Conservation (phyloP, 2,329 filamentous ascomycete genomes). For the Ophiostoma novo-ulmi region DNA sequence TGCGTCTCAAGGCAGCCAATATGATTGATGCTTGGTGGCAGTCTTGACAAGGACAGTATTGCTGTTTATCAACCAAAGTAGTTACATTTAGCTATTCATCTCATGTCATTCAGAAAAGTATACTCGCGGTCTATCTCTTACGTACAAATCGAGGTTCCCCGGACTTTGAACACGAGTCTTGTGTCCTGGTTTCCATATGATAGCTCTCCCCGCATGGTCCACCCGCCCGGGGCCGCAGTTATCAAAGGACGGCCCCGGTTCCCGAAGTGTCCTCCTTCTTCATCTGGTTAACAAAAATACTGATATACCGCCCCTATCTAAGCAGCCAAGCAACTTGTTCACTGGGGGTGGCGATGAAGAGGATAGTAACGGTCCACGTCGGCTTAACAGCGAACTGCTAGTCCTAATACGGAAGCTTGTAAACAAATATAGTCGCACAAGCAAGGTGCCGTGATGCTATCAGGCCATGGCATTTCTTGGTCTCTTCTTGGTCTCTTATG, state of each 20-base stretch:
- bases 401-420: background rate
- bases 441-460: background rate
- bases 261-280: background rate
- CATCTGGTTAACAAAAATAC: background rate
- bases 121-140: background rate
- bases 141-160: constrained; percentile 1
- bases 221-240: background rate
- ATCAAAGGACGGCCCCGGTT: background rate
- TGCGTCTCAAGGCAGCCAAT: background rate
- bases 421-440: background rate
- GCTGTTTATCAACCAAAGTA: too few relatives aligned
- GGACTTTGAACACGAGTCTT: background rate
- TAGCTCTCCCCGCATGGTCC: background rate
- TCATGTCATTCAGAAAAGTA: background rate
- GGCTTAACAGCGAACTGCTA: background rate
- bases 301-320: background rate
- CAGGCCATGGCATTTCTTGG: background rate
- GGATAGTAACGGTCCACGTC: background rate
- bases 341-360: background rate
- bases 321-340: background rate
- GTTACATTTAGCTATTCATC: background rate
- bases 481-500: background rate
- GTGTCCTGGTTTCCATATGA: background rate
- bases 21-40: background rate
- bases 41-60: background rate